These are phyloP conservation scores for Grigorovia yakushimaensis DNA, from an alignment of 805 yeast species.

Conservation along the genomic window DNA sequence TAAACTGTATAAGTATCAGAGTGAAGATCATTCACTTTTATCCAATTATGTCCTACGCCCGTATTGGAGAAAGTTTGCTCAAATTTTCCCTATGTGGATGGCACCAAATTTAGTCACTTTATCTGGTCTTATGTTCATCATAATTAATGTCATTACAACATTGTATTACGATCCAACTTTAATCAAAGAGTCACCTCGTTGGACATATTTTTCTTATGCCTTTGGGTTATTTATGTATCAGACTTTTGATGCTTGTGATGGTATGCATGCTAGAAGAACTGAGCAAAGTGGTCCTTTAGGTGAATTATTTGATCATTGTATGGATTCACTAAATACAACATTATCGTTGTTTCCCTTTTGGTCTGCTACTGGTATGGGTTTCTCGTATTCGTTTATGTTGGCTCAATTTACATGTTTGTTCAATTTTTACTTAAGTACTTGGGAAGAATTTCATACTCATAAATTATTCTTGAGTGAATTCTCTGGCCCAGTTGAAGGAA, in stretches of 20 bases:
- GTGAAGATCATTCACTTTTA: conserved; percentile 73
- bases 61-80: conserved; percentile 69
- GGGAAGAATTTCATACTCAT: conserved; percentile 95
- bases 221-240: conserved; percentile 82
- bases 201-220: conserved; percentile 75
- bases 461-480: conserved; percentile 67
- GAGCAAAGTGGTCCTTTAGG: conserved; percentile 96
- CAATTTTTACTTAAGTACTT: conserved; percentile 82
- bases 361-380: conserved; percentile 69
- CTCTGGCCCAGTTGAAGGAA: conserved; percentile 95
- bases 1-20: conserved; percentile 51
- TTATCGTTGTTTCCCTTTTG: conserved; percentile 66
- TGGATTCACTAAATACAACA: conserved; percentile 69
- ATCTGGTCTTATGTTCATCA: conserved; percentile 63
- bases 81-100: conserved; percentile 72
- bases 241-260: conserved; percentile 95
- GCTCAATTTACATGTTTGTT: conserved; percentile 60
- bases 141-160: conserved; percentile 54
- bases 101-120: conserved; percentile 91
- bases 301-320: conserved; percentile 87
- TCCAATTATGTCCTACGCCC: conserved; percentile 74
- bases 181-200: conserved; percentile 50
- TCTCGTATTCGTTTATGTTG: conserved; percentile 47
- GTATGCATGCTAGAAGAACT: conserved; percentile 89
- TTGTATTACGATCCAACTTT: conserved; percentile 68